These are phyloP conservation scores for Mycena alexandri DNA, from an alignment of 768 basidiomycete genomes.

Conservation along the genomic window DNA sequence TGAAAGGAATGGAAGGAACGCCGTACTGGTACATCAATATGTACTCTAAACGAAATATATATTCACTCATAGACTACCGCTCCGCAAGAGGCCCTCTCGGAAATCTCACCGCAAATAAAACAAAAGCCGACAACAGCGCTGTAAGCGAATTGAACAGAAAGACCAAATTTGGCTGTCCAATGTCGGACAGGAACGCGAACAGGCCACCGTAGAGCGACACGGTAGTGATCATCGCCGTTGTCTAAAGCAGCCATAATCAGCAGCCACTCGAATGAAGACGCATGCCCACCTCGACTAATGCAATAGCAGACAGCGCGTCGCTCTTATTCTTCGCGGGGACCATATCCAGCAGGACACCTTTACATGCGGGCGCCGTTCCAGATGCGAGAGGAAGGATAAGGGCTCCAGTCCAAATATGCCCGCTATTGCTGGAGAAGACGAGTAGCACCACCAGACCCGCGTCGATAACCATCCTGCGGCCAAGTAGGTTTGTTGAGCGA, in stretches of 20 bases:
- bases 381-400: conserved; percentile 30
- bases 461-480: conserved; percentile 30
- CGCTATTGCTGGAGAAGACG: conserved; percentile 13
- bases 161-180: conserved; percentile 30
- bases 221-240: conserved; percentile 27
- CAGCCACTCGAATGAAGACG: no score
- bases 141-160: conserved; percentile 32
- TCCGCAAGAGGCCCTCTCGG: conserved; percentile 2
- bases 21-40: no score
- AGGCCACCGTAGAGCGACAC: conserved; percentile 31
- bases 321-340: conserved; percentile 19
- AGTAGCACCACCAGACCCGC: conserved; percentile 19
- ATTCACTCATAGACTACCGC: neutral
- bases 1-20: no score
- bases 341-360: conserved; percentile 33
- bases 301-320: conserved; percentile 30
- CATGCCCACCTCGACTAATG: conserved; percentile 31
- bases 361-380: conserved; percentile 32
- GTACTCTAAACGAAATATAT: no score
- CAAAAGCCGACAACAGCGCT: conserved; percentile 24
- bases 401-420: conserved; percentile 27
- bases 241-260: conserved; percentile 3
- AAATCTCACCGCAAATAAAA: conserved; percentile 30
- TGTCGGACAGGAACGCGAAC: conserved; percentile 26
- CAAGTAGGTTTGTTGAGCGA: no score